Base-by-base conservation (phyloP, 495 filamentous ascomycete species). In the Annulohypoxylon bovei region DNA sequence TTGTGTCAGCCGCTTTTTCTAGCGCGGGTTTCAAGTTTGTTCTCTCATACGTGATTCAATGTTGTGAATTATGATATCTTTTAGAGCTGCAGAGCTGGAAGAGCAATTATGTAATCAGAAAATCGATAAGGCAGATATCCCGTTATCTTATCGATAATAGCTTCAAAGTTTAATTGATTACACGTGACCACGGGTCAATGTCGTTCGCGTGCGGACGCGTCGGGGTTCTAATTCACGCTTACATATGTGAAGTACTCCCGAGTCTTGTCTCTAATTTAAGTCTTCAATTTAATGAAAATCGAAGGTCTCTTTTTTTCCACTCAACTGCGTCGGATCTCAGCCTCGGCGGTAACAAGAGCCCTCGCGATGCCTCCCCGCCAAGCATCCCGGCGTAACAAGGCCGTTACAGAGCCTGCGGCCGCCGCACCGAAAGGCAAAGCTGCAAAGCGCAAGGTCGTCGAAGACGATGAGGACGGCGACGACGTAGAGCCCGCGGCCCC, bases 401-500 rank as follows among this genome's bases (percentile, higher is more conserved):
- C 60, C 27, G 35, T 61, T 47, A 59, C 49, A 4, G 61, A 70
- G 20, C 71, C 32, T 37, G 25, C 35, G 47, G 33, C 30, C 18
- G 25, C 57, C 20, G 23, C 60, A 28, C 20, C 58, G n/a, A 65
- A 74, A 49, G 56, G 59, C 14, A 72, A 72, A 60, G 47, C 58
- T 3, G 28, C 47, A 18, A 78, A 78, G 47, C 64, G 50, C 27
- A 76, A 74, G 58, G 33, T 37, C 9, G 46, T 49, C 42, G 57
- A 76, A 68, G 59, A 78, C 30, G 66, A 74, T 11, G 62, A 75
- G 8, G 71, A 71, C 23, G 76, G 76, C 30, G 62, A 66, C 62
- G 61, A 78, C 33, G 66, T 74, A 57, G 65, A 74, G 23, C 56
- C 67, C 14, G 30, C 28, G 49, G 39, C 50, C 1, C 72, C 76